Percentiles rank a stretch among this genome's conserved stretches.
Conservation (phyloP, 208 protist species). For the Wallacemonas sp. region DNA sequence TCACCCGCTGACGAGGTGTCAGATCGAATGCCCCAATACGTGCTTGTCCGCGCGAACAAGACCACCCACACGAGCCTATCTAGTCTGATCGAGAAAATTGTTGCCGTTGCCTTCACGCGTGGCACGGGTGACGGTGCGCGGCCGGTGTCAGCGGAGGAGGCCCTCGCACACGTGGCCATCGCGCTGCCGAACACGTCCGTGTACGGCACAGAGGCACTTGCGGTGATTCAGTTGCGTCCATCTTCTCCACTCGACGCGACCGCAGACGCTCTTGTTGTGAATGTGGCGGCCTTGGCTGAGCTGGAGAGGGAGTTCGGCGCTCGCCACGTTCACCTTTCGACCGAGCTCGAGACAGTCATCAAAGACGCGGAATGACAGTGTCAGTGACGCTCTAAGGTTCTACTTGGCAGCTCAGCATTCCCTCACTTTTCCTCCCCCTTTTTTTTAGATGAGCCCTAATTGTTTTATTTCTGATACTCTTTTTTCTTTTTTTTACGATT, state of each 20-base stretch:
- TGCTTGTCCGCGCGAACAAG: slow-evolving; percentile 11
- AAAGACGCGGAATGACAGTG: slow-evolving; percentile 1
- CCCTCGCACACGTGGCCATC: slow-evolving; percentile 41
- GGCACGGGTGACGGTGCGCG: slow-evolving; percentile 19
- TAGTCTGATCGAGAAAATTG: slow-evolving; percentile 9
- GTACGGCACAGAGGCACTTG: slow-evolving; percentile 61
- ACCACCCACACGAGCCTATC: background rate
- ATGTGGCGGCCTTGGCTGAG: slow-evolving; percentile 23
- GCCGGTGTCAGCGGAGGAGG: slow-evolving; percentile 2
- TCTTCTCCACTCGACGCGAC: background rate
- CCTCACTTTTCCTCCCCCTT: background rate
- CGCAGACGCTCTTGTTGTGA: slow-evolving; percentile 17
- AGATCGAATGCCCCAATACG: background rate
- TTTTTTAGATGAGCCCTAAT: too few species aligned
- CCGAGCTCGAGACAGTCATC: slow-evolving; percentile 9
- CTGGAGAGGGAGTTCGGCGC: slow-evolving; percentile 61
- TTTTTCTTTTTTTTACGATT: too few species aligned
- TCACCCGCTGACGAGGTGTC: background rate
- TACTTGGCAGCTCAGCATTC: too few species aligned
- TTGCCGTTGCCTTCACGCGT: background rate
- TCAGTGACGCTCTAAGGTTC: background rate
- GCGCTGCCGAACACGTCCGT: slow-evolving; percentile 78
- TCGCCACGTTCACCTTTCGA: slow-evolving; percentile 23
- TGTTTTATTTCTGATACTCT: too few species aligned
- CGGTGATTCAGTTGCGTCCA: slow-evolving; percentile 51